Percentiles rank a stretch among this genome's conserved stretches.
Conservation (phyloP, 352 stramenopile species). For the Phytophthora hibernalis region DNA sequence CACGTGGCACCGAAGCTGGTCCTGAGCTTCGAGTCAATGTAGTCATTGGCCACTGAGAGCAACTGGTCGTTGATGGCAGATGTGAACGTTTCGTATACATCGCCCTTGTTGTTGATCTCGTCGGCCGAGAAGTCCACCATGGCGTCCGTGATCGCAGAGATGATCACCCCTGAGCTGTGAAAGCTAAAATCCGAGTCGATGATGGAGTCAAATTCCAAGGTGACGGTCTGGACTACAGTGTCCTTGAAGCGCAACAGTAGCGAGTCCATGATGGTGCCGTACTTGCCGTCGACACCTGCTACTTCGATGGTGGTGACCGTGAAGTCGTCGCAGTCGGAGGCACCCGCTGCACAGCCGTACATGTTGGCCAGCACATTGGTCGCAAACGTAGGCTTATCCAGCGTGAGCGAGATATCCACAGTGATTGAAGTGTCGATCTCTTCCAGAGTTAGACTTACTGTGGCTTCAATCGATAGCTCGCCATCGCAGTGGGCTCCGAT, state of each 20-base stretch:
- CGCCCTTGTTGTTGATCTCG: constrained; percentile 66
- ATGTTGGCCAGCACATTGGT: constrained; percentile 40
- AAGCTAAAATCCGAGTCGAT: constrained; percentile 55
- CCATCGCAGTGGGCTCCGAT: constrained; percentile 50
- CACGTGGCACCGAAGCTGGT: constrained; percentile 57
- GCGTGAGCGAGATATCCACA: constrained; percentile 39
- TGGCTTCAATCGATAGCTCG: constrained; percentile 39
- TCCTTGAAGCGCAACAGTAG: constrained; percentile 39
- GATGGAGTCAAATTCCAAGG: constrained; percentile 53
- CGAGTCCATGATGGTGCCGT: constrained; percentile 41
- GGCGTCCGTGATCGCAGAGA: constrained; percentile 50
- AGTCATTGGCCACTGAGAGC: constrained; percentile 53
- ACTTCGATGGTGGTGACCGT: constrained; percentile 52
- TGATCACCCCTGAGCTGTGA: constrained; percentile 41
- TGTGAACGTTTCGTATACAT: constrained; percentile 55
- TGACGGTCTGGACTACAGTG: constrained; percentile 38
- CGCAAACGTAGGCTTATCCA: constrained; percentile 41
- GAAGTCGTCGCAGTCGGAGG: constrained; percentile 51
- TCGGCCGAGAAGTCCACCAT: constrained; percentile 49
- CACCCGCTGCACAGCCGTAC: constrained; percentile 35
- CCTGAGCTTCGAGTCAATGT: constrained; percentile 49
- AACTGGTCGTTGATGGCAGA: constrained; percentile 41
- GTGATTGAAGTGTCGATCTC: constrained; percentile 48
- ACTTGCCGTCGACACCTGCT: constrained; percentile 41
- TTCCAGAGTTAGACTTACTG: constrained; percentile 45